A percentile compares a stretch with the other conserved stretches of the same genome.
Evolutionary conservation across 1,139 yeast genomes (phyloP).

Genomic region (Debaryomyces coudertii): DNA sequence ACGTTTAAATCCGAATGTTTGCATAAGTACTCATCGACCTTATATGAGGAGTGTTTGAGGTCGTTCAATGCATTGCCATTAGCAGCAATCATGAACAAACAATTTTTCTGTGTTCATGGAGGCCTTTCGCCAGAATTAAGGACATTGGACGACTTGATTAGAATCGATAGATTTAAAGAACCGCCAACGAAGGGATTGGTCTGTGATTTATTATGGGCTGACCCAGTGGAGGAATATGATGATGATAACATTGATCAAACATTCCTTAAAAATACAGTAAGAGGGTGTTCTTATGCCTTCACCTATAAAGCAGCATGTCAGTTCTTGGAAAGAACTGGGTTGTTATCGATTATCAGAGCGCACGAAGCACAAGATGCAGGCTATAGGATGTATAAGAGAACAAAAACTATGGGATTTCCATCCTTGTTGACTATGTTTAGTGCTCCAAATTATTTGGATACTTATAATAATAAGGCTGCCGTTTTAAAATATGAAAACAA

Average conservation of each 20-base stretch:
- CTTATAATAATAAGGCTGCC: conserved; percentile 95
- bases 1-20: conserved; percentile 91
- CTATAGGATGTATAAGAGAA: conserved; percentile 88
- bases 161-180: conserved; percentile 80
- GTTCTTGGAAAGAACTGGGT: conserved; percentile 77
- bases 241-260: conserved; percentile 56
- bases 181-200: conserved; percentile 93
- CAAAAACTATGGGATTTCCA: conserved; percentile 89
- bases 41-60: conserved; percentile 75
- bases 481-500: conserved; percentile 87
- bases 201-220: conserved; percentile 97
- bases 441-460: conserved; percentile 94
- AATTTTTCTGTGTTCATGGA: conserved; percentile 96
- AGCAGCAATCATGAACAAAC: conserved; percentile 93
- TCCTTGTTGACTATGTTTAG: conserved; percentile 88
- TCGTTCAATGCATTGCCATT: conserved; percentile 89
- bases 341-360: conserved; percentile 85
- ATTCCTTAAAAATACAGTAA: conserved; percentile 68
- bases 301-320: conserved; percentile 84
- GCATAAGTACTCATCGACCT: conserved; percentile 70
- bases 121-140: conserved; percentile 90
- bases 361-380: conserved; percentile 99
- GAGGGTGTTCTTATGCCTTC: conserved; percentile 93
- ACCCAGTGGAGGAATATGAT: conserved; percentile 89
- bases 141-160: conserved; percentile 68